Evolutionary conservation across 2,329 filamentous ascomycete species (phyloP), one percentile per base, ranked within the genome.

Genomic region (Corinectria fuckeliana): DNA sequence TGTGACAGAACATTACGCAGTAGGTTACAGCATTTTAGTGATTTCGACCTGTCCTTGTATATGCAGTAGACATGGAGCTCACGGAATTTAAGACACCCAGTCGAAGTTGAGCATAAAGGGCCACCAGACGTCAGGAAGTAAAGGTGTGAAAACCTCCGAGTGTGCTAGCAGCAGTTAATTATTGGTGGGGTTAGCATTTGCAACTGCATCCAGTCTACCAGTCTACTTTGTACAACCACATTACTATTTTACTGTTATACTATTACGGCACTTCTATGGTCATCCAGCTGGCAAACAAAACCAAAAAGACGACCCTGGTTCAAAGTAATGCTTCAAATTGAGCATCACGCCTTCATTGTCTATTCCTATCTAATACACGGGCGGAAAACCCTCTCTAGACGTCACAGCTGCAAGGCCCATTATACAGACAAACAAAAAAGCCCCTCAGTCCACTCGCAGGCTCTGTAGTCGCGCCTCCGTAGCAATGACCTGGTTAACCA

Each of bases 391-490:
- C 66, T 64, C 60, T 67, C 69, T 71, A 71, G 66, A 67, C 64
- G 64, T 62, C 60, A 64, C 65, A 64, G 62, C 59, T 67, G 62
- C 54, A 61, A 62, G 61, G 64, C 65, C 67, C 65, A 71, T 70
- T 73, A 72, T 76, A 78, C 75, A 76, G 62, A 77, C 71, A 74
- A 76, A 74, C 70, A 63, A 68, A 63, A 70, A 42, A 41, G 58
- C 48, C 53, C 67, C 60, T 72, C 85, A 95, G 74, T 96, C 91
- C 63, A 96, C 87, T 72, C 91, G 87, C 76, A 97, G 79, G 78
- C 91, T 96, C 80, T 95, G 91, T 70, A 97, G 81, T 70, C 93
- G 86, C 38, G 93, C 93, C 80, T 97, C 93, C 5, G 93, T 91
- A 68, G 92, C 88, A 79, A 97, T 96, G 58, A 96, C 88, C 91